Evolutionary conservation across 176 grass and related monocot genomes (phyloP), one percentile per base, ranked within the genome.

Genomic region (Alloteropsis semialata): DNA sequence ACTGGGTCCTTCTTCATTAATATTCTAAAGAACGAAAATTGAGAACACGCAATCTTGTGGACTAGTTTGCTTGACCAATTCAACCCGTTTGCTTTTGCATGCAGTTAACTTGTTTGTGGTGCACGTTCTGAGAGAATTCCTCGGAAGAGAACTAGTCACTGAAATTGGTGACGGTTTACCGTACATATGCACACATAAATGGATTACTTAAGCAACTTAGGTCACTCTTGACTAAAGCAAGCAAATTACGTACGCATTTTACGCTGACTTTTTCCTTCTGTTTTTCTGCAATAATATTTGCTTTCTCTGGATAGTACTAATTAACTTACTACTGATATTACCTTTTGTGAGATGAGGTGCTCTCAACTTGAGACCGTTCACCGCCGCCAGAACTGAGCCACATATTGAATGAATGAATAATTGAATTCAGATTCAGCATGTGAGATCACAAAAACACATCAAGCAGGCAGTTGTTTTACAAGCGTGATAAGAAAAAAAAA

Each of bases 311-410:
- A n/a, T n/a, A n/a, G n/a, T 6, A 3, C 15, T 4, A 32, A 15
- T 0, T 48, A 2, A 16, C 0, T 27, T 48, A 30, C 58, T 16
- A 61, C 58, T 16, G 32, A 0, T 32, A 30, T 21, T 86, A 90
- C 88, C 88, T 90, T 66, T 82, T 58, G 78, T 78, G n/a, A 90
- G 83, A 39, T 86, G 28, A 49, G 56, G 37, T 10, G 83, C 56
- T 65, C 74, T 90, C 18, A 82, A 8, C 64, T 57, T 78, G 22
- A 90, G 49, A 19, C 88, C 88, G 49, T 72, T 78, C 17, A 90
- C 88, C 30, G 88, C 88, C 9, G 88, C 81, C 4, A 90, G 83
- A 41, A 90, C 83, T 90, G 78, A 15, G 38, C 0, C 17, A 78
- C 41, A 74, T 46, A 50, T 49, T 1, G 16, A 50, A 22, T 22